Evolutionary conservation across 176 grass and related monocot genomes (phyloP), one percentile per base, ranked within the genome.

Genomic region (Bromus sterilis): DNA sequence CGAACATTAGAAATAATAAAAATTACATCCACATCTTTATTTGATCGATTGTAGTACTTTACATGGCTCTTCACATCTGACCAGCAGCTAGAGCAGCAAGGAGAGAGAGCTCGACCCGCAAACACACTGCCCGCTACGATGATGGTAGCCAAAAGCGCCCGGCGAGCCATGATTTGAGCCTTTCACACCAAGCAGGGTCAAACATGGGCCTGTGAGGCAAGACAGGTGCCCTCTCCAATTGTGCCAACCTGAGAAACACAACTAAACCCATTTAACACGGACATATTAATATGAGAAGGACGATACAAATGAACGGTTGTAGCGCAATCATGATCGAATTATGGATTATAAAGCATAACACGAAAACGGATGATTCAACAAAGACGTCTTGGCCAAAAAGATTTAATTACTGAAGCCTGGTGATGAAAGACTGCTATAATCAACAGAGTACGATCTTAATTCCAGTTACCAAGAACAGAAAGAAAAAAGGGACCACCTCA

Each of bases 1-100:
- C n/a, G n/a, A n/a, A n/a, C n/a, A n/a, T n/a, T n/a, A n/a, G n/a
- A n/a, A n/a, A n/a, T n/a, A n/a, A n/a, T n/a, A n/a, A n/a, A n/a
- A n/a, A n/a, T n/a, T n/a, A n/a, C n/a, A n/a, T n/a, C n/a, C n/a
- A n/a, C n/a, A 79, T 92, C 85, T 84, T 84, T 92, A 75, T 85
- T 90, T 66, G 85, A 94, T 58, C 91, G 78, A 61, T 97, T 94
- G 82, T 94, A n/a, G n/a, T n/a, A 97, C 79, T 88, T 92, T 91
- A 94, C 94, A 72, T 92, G 91, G 60, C 89, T 94, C 86, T 87
- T 84, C 10, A 97, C 94, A 81, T 91, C 62, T 93, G 89, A 16
- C 91, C 91, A 21, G 89, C 65, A 33, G 94, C 86, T 39, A 97
- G 84, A 29, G 86, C 89, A 1, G 94, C 86, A 16, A 97, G 77